Base-by-base conservation (phyloP, 495 filamentous ascomycete genomes). In the Trypethelium eluteriae region DNA sequence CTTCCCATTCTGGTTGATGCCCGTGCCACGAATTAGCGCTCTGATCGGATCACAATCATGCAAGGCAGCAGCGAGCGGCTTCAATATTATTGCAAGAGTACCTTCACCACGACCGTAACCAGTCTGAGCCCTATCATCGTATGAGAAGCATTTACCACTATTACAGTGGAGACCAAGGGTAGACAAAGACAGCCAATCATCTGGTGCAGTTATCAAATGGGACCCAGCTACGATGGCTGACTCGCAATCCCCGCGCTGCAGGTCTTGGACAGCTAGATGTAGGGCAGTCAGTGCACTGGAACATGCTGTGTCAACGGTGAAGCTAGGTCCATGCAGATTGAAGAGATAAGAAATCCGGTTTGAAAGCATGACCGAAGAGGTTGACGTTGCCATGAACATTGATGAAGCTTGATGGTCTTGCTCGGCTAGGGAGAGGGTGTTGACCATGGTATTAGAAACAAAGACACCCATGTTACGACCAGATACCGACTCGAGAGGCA, bases 301-400 rank as follows among this genome's bases (percentile, higher is more conserved):
- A 66, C 85, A 86, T 2, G 81, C 84, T 0, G 83, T 84, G 67
- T 82, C 81, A 36, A 85, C 70, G 11, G 77, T 77, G 62, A 81
- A 75, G 63, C 79, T 81, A 3, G 80, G 76, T 0, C 83, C 83
- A 38, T 74, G 72, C 10, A 82, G 76, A 64, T 83, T 76, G 62
- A 76, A 82, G 70, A 81, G 81, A 36, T 76, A 80, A 6, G 80
- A 79, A 7, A 85, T 72, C 0, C 83, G 78, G 67, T 83, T 84
- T 7, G 82, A 76, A 44, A 83, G 69, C 44, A 85, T 81, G 2
- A 68, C 73, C 46, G 72, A 75, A n/a, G 41, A 18, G 6, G 18
- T 50, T n/a, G 62, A 62, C 2, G 66, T 64, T 10, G 57, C 66
- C 25, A n/a, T 38, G 47, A 50, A 64, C 35, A 25, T 38, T 6